phyloP scores from a whole-genome alignment of 192 early-diverging fungal species.

The Chytriomyces sp. region DNA sequence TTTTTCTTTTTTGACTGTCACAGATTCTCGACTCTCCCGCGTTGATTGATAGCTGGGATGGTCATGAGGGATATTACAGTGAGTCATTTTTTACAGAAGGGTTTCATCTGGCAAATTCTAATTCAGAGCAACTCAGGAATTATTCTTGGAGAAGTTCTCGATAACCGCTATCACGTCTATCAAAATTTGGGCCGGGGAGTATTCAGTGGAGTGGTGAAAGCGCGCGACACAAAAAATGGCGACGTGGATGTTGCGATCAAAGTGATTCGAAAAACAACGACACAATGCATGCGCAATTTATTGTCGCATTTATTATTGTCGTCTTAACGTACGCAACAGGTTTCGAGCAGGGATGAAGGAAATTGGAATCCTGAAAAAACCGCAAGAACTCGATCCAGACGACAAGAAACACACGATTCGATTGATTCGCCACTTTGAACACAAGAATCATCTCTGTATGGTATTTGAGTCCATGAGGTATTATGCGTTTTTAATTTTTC shows the following conservation, averaged over 20 bases:
- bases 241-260: conserved; percentile 92
- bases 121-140: conserved; percentile 47
- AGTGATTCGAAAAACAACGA: conserved; percentile 95
- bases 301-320: neutral
- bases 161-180: conserved; percentile 85
- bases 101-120: neutral
- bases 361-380: conserved; percentile 83
- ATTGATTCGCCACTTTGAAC: conserved; percentile 84
- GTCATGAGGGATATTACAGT: conserved; percentile 97
- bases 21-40: conserved; percentile 55
- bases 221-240: conserved; percentile 72
- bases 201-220: conserved; percentile 92
- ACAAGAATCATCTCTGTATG: conserved; percentile 88
- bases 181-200: conserved; percentile 91
- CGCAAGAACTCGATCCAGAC: conserved; percentile 82
- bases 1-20: conserved; percentile 5
- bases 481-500: neutral
- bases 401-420: conserved; percentile 89
- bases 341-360: conserved; percentile 90
- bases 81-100: conserved; percentile 40
- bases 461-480: conserved; percentile 92
- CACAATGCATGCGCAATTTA: conserved; percentile 64
- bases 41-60: conserved; percentile 91
- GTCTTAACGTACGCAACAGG: conserved; percentile 44
- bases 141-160: conserved; percentile 83